Evolutionary conservation across 2,329 filamentous ascomycete genomes (phyloP).

Genomic region (Fonsecaea pedrosoi): DNA sequence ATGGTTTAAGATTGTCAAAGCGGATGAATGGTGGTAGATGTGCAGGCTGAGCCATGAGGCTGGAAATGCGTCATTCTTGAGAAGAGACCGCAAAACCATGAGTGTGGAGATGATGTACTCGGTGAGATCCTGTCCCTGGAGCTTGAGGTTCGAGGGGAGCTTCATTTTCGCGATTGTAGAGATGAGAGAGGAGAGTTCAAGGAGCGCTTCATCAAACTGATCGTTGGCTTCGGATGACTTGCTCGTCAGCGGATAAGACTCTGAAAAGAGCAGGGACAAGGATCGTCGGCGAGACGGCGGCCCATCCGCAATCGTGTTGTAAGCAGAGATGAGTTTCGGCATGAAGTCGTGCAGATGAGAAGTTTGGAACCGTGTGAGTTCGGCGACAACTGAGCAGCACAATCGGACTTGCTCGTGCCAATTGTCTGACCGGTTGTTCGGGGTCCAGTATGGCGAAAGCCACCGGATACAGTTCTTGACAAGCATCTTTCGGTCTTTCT

Average conservation of each 20-base stretch:
- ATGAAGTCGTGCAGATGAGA: slow-evolving; percentile 87
- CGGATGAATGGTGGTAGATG: slow-evolving; percentile 90
- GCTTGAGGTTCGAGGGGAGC: slow-evolving; percentile 75
- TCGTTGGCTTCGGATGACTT: slow-evolving; percentile 67
- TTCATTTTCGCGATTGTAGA: slow-evolving; percentile 79
- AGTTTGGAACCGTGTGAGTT: slow-evolving; percentile 78
- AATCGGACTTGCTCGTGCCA: slow-evolving; percentile 93
- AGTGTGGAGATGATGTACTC: slow-evolving; percentile 76
- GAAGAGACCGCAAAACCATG: slow-evolving; percentile 84
- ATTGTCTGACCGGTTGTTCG: slow-evolving; percentile 75
- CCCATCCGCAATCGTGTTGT: slow-evolving; percentile 74
- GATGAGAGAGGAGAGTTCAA: slow-evolving; percentile 87
- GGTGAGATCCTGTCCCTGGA: slow-evolving; percentile 45
- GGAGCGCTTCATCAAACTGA: slow-evolving; percentile 81
- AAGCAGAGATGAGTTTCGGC: slow-evolving; percentile 88
- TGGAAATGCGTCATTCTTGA: slow-evolving; percentile 89
- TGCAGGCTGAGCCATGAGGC: slow-evolving; percentile 88
- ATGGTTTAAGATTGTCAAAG: slow-evolving; percentile 83
- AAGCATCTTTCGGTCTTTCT: slow-evolving; percentile 75
- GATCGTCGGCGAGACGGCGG: slow-evolving; percentile 63
- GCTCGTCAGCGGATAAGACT: slow-evolving; percentile 84
- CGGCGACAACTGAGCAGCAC: slow-evolving; percentile 90
- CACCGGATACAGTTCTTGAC: slow-evolving; percentile 84
- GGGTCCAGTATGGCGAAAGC: slow-evolving; percentile 94
- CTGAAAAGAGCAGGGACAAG: slow-evolving; percentile 88